Evolutionary conservation across 345 rosid genomes (phyloP), one percentile per base, ranked within the genome.

Genomic region (Corymbia maculata): DNA sequence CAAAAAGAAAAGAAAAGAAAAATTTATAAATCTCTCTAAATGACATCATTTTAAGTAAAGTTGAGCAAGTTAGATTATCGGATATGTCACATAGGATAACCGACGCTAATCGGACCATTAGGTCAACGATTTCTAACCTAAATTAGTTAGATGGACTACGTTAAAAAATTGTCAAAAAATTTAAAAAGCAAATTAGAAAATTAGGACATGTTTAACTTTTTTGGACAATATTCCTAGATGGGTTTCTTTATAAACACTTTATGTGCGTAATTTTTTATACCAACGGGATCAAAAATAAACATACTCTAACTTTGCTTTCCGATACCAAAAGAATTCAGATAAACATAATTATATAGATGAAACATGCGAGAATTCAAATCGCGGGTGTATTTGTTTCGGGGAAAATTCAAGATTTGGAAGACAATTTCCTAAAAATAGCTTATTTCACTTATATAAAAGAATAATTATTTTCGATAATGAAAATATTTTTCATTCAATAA

Each of bases 121-220:
- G 12, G 28, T 26, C 0, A 26, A 0, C 0, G 15, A 61, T 61
- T 28, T 61, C 6, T 0, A 0, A 28, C n/a, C 30, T 59, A 59
- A 26, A 59, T 12, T 59, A 7, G 68, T 1, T 6, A 24, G 3
- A 61, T 61, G 28, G 5, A 61, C 4, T 61, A 61, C 32, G 12
- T 28, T 61, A 61, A 4, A 61, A 61, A 5, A 61, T 64, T 16
- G 3, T 6, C 3, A 64, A 64, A n/a, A 64, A 26, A 0, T 13
- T 64, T n/a, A n/a, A 15, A 7, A 64, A 8, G 30, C 68, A 61
- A 61, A 28, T 28, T 28, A 7, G 2, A 61, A 61, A 61, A 2
- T 61, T 11, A 61, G 7, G 4, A 28, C 7, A 51, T 15, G 14
- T 51, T 51, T 51, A 14, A 51, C 10, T 13, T 57, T 55, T 55